phyloP scores from a whole-genome alignment of 2,329 filamentous ascomycete species.

The Fusarium algeriense region DNA sequence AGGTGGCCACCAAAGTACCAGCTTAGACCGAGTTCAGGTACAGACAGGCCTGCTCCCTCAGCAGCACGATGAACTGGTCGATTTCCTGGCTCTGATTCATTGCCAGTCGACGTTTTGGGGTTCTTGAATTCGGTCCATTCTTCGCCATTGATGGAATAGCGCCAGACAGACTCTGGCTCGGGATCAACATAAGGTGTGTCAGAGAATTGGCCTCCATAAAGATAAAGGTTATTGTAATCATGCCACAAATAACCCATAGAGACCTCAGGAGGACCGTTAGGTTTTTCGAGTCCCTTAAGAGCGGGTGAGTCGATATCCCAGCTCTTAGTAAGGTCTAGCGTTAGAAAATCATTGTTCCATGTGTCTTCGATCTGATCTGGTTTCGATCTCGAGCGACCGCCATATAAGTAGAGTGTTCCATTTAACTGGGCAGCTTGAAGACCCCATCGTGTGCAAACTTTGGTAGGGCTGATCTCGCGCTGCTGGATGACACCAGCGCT shows the following conservation, averaged over 20 bases:
- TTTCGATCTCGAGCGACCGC: constrained; percentile 72
- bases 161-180: constrained; percentile 73
- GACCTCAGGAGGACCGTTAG: constrained; percentile 77
- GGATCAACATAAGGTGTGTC: constrained; percentile 71
- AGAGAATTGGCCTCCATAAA: constrained; percentile 81
- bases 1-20: constrained; percentile 86
- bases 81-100: constrained; percentile 68
- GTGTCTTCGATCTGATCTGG: constrained; percentile 70
- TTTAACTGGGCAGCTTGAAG: constrained; percentile 78
- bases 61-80: constrained; percentile 74
- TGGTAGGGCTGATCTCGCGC: constrained; percentile 48
- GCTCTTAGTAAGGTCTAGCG: constrained; percentile 77
- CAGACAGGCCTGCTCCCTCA: constrained; percentile 78
- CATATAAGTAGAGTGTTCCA: constrained; percentile 81
- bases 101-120: constrained; percentile 72
- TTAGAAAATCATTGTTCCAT: constrained; percentile 82
- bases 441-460: constrained; percentile 74
- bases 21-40: constrained; percentile 76
- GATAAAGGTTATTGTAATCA: constrained; percentile 75
- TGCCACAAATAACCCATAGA: constrained; percentile 83
- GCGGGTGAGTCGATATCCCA: constrained; percentile 76
- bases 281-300: constrained; percentile 71
- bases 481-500: constrained; percentile 60
- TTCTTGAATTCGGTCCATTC: constrained; percentile 73
- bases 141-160: constrained; percentile 71